Percentiles rank a stretch among this genome's conserved stretches.
Evolutionary conservation across 1,139 yeast species (phyloP).

Genomic region (Blastobotrys indianensis): DNA sequence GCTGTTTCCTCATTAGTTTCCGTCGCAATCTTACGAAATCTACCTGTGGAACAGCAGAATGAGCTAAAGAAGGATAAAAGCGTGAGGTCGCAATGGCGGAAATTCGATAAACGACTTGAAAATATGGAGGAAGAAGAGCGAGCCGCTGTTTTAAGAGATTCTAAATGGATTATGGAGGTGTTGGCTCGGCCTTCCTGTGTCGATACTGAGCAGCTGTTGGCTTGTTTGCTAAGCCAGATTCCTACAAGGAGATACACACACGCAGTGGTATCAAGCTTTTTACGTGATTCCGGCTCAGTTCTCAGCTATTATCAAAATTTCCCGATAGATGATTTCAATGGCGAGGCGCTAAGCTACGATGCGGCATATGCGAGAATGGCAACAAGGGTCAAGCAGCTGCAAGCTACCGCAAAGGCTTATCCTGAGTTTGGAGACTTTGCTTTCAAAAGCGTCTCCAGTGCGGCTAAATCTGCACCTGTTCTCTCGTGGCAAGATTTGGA

Average conservation of each 20-base stretch:
- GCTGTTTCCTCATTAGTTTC: slow-evolving; percentile 37
- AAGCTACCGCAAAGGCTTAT: slow-evolving; percentile 10
- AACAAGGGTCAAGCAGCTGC: slow-evolving; percentile 21
- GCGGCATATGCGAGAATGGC: slow-evolving; percentile 19
- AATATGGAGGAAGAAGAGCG: no score
- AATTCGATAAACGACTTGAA: no score
- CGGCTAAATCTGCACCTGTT: no score
- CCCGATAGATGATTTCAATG: slow-evolving; percentile 43
- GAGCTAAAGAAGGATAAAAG: no score
- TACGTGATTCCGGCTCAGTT: slow-evolving; percentile 14
- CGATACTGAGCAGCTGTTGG: slow-evolving; percentile 23
- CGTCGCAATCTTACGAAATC: slow-evolving; percentile 27
- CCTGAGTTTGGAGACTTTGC: slow-evolving; percentile 27
- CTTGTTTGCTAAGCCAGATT: slow-evolving; percentile 37
- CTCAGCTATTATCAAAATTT: slow-evolving; percentile 33
- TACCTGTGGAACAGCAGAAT: no score
- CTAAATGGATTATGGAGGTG: no score
- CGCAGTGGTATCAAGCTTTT: slow-evolving; percentile 28
- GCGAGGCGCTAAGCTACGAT: slow-evolving; percentile 27
- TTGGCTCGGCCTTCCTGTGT: slow-evolving; percentile 19
- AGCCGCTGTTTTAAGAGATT: no score
- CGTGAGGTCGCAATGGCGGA: no score
- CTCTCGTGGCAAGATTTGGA: no score
- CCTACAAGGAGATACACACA: slow-evolving; percentile 40
- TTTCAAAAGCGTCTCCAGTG: background rate